Evolutionary conservation across 176 grass and related monocot genomes (phyloP).

Genomic region (Alloteropsis semialata): DNA sequence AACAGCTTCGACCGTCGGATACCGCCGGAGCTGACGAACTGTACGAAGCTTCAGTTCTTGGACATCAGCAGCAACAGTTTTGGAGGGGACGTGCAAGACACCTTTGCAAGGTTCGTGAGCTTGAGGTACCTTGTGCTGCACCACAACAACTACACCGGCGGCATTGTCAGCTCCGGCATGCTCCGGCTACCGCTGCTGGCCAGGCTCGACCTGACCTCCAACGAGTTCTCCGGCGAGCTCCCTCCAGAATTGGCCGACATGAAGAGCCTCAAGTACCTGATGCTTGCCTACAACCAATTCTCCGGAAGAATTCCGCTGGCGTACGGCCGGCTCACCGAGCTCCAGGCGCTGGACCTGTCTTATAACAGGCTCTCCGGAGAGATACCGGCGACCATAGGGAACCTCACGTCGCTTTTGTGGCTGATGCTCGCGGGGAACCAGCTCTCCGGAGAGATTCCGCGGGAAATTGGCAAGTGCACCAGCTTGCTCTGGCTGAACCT

Average conservation of each 20-base stretch:
- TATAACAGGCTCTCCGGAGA: slow-evolving; percentile 48
- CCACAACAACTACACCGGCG: slow-evolving; percentile 61
- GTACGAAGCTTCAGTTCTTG: slow-evolving; percentile 54
- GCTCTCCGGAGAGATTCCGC: slow-evolving; percentile 63
- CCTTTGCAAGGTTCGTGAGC: slow-evolving; percentile 47
- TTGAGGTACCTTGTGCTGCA: slow-evolving; percentile 60
- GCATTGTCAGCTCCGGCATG: slow-evolving; percentile 71
- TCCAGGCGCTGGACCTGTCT: slow-evolving; percentile 81
- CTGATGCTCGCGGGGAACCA: slow-evolving; percentile 84
- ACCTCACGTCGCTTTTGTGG: slow-evolving; percentile 89
- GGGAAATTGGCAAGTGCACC: slow-evolving; percentile 71
- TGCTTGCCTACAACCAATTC: slow-evolving; percentile 68
- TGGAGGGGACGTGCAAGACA: slow-evolving; percentile 60
- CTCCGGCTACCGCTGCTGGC: slow-evolving; percentile 49
- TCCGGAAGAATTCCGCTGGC: slow-evolving; percentile 48
- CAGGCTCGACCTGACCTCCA: slow-evolving; percentile 82
- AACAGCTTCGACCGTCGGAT: slow-evolving; percentile 54
- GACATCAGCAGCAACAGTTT: slow-evolving; percentile 71
- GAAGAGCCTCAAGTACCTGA: slow-evolving; percentile 63
- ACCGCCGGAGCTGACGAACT: slow-evolving; percentile 56
- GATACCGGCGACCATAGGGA: slow-evolving; percentile 63
- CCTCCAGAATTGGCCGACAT: slow-evolving; percentile 49
- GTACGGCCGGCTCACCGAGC: slow-evolving; percentile 45
- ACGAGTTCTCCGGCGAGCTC: slow-evolving; percentile 55
- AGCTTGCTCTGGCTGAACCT: slow-evolving; percentile 96